Evolutionary conservation across 2,329 filamentous ascomycete species (phyloP).

Genomic region (Aspergillus thermomutatus): DNA sequence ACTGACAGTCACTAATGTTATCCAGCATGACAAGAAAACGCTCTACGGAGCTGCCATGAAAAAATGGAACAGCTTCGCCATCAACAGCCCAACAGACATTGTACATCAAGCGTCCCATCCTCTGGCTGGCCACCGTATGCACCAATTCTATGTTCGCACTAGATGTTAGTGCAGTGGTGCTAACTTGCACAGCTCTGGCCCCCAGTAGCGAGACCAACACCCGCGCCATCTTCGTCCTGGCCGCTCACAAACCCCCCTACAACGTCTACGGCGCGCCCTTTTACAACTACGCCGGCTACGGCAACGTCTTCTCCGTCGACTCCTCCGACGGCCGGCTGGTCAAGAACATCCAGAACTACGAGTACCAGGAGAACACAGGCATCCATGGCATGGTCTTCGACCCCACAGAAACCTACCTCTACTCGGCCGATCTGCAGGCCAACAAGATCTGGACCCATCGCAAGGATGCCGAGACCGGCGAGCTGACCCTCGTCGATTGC

Average conservation of each 20-base stretch:
- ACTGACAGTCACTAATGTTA: slow-evolving; percentile 4
- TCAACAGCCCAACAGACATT: slow-evolving; percentile 73
- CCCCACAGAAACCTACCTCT: slow-evolving; percentile 43
- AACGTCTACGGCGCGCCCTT: slow-evolving; percentile 88
- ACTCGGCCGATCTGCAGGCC: slow-evolving; percentile 48
- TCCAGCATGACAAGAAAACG: slow-evolving; percentile 73
- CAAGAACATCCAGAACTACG: slow-evolving; percentile 45
- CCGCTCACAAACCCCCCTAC: slow-evolving; percentile 72
- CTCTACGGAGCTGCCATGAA: slow-evolving; percentile 92
- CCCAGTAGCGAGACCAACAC: slow-evolving; percentile 71
- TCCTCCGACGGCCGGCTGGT: slow-evolving; percentile 37
- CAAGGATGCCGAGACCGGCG: slow-evolving; percentile 60
- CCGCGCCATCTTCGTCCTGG: slow-evolving; percentile 82
- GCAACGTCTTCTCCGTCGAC: slow-evolving; percentile 61
- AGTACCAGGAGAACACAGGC: slow-evolving; percentile 43
- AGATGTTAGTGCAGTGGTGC: too few relatives aligned
- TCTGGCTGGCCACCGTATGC: slow-evolving; percentile 71
- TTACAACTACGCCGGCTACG: slow-evolving; percentile 78
- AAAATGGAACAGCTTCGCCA: slow-evolving; percentile 81
- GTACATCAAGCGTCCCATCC: slow-evolving; percentile 70
- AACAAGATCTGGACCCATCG: slow-evolving; percentile 73
- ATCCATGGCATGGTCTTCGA: slow-evolving; percentile 51
- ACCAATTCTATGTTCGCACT: background rate
- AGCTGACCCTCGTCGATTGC: slow-evolving; percentile 66
- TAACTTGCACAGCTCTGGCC: too few relatives aligned